Evolutionary conservation across 2,329 filamentous ascomycete species (phyloP), one percentile per base, ranked within the genome.

Genomic region (Fusarium citri): DNA sequence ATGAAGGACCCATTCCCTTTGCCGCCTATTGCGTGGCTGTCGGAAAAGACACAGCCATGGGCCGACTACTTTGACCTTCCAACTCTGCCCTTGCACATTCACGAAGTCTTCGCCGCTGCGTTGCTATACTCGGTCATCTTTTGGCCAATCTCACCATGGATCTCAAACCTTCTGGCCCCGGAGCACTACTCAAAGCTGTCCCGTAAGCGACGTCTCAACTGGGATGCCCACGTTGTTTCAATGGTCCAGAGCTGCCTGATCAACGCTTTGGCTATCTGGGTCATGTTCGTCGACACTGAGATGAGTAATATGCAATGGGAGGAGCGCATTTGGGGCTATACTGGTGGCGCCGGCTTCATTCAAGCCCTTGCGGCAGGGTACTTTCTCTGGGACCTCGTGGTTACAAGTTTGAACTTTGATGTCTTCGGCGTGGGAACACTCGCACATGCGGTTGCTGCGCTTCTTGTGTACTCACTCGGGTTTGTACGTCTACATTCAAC

Each of bases 221-320:
- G 93, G 93, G 89, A 97, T 78, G 91, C 94, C 25, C 93, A 95
- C 77, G 90, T 95, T 58, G 93, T 96, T 31, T 94, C 92, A n/a
- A 86, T 96, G 72, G 84, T 93, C 59, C 93, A 97, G 84, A 91
- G 89, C 77, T 83, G 85, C 31, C 81, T 93, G 58, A 92, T 97
- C 81, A 93, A 91, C 78, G 78, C 72, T 49, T 81, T 94, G 31
- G 91, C 92, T n/a, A 80, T 96, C 18, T 94, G 89, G 86, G 87
- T 92, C 59, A 92, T 94, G 80, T 84, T 83, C 58, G 80, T 77
- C 43, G 93, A 96, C 78, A 82, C 89, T 42, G 91, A 94, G 78
- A 86, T 92, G 64, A 83, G 80, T 72, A 81, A 81, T 48, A 92
- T 93, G 88, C 83, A 87, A 74, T 88, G 86, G 82, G 84, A 89